Conservation (phyloP, 495 filamentous ascomycete species). For the Penicillium riverlandense region DNA sequence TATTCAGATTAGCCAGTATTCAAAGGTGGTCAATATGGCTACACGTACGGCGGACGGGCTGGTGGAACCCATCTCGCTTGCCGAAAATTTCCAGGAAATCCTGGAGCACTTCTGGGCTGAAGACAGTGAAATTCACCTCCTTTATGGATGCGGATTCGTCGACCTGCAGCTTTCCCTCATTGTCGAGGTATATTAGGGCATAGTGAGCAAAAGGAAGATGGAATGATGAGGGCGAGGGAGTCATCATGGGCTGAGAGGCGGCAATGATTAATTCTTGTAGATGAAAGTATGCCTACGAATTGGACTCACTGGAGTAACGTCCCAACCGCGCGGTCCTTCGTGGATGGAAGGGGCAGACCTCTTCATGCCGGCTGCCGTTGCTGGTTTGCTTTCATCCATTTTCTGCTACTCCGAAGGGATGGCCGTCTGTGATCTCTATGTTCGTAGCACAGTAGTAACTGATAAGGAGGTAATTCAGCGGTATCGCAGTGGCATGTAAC, state of each 20-base stretch:
- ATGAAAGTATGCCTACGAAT: background rate
- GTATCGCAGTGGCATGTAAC: too few relatives aligned
- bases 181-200: conserved; percentile 37
- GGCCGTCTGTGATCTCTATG: too few relatives aligned
- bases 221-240: conserved; percentile 16
- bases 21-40: background rate
- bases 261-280: conserved; percentile 1
- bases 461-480: too few relatives aligned
- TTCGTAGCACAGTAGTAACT: too few relatives aligned
- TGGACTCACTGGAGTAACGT: conserved; percentile 26
- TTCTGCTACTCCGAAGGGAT: too few relatives aligned
- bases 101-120: conserved; percentile 31
- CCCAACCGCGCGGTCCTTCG: conserved; percentile 27
- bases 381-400: too few relatives aligned
- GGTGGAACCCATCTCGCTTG: conserved; percentile 23
- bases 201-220: conserved; percentile 31
- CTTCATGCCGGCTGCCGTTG: conserved; percentile 32
- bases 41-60: conserved; percentile 22
- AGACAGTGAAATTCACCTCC: conserved; percentile 26
- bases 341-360: conserved; percentile 26
- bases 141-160: conserved; percentile 32
- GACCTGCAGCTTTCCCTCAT: conserved; percentile 28
- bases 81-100: conserved; percentile 32
- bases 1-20: background rate
- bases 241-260: conserved; percentile 32